Conservation (phyloP, 1,139 yeast species). For the Saccharomycopsis crataegensis region DNA sequence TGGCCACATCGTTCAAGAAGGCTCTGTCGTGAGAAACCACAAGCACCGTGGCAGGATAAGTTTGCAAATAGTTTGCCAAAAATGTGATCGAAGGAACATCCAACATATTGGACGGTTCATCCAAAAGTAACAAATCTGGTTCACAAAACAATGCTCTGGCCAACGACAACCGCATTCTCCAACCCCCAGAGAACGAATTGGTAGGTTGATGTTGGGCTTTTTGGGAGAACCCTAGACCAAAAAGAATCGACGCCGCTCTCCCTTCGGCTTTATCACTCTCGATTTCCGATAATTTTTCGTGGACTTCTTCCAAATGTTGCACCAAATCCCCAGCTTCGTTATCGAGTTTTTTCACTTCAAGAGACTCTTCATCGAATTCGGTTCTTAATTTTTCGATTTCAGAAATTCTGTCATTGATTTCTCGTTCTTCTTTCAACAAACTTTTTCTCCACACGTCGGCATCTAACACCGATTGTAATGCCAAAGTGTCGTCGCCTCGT, state of each 20-base stretch:
- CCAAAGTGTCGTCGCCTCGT: conserved; percentile 84
- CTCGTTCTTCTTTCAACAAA: conserved; percentile 65
- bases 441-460: conserved; percentile 99
- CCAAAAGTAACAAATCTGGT: conserved; percentile 85
- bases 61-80: conserved; percentile 79
- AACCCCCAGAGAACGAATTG: conserved; percentile 96
- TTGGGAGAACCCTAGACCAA: conserved; percentile 86
- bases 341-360: conserved; percentile 74
- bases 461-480: conserved; percentile 88
- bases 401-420: conserved; percentile 62
- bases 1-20: conserved; percentile 93
- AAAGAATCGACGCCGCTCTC: conserved; percentile 90
- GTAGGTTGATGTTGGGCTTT: conserved; percentile 81
- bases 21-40: conserved; percentile 98
- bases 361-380: conserved; percentile 76
- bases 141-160: conserved; percentile 97
- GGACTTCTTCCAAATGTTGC: conserved; percentile 66
- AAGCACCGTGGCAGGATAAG: conserved; percentile 85
- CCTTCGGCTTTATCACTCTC: conserved; percentile 98
- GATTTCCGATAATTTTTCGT: conserved; percentile 79
- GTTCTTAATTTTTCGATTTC: conserved; percentile 65
- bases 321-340: conserved; percentile 86
- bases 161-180: conserved; percentile 99
- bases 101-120: conserved; percentile 99
- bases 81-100: conserved; percentile 98